Percentiles rank a stretch among this genome's conserved stretches.
Evolutionary conservation across 2,329 filamentous ascomycete species (phyloP).

Genomic region (Leptographium procerum): DNA sequence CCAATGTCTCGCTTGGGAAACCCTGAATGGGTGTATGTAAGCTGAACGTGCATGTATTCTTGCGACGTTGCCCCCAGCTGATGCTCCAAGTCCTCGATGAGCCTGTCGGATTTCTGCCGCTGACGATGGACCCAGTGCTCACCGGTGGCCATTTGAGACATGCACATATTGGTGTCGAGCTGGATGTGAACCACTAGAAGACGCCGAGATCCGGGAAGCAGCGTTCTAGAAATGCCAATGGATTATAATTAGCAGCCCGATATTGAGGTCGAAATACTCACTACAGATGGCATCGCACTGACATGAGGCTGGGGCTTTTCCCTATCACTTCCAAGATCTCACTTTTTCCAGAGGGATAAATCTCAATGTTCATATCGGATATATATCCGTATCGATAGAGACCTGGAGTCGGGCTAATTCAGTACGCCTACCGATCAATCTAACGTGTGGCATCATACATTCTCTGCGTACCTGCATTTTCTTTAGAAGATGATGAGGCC

Average conservation of each 20-base stretch:
- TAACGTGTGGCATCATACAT: neutral
- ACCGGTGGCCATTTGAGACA: conserved; percentile 13
- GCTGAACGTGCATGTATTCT: conserved; percentile 38
- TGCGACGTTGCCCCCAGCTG: conserved; percentile 38
- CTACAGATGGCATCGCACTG: neutral
- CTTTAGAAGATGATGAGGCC: neutral
- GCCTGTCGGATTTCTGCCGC: conserved; percentile 35
- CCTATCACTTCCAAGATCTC: conserved; percentile 35
- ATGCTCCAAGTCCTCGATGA: conserved; percentile 47
- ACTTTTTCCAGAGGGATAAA: conserved; percentile 29
- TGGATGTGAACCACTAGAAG: conserved; percentile 38
- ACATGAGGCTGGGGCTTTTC: conserved; percentile 31
- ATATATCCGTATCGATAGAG: conserved; percentile 34
- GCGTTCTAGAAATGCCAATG: conserved; percentile 9
- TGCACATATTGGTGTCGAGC: conserved; percentile 18
- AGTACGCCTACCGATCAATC: neutral
- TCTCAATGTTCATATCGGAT: conserved; percentile 34
- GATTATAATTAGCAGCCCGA: neutral
- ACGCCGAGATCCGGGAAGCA: conserved; percentile 28
- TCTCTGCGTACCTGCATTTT: conserved; percentile 1
- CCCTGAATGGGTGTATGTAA: conserved; percentile 45
- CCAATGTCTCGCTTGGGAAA: conserved; percentile 28
- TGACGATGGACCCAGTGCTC: conserved; percentile 7
- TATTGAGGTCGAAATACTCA: neutral
- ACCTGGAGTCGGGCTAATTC: neutral